These are phyloP conservation scores for Paecilomyces sp. DNA, from an alignment of 2,329 filamentous ascomycete genomes.

Conservation along the genomic window DNA sequence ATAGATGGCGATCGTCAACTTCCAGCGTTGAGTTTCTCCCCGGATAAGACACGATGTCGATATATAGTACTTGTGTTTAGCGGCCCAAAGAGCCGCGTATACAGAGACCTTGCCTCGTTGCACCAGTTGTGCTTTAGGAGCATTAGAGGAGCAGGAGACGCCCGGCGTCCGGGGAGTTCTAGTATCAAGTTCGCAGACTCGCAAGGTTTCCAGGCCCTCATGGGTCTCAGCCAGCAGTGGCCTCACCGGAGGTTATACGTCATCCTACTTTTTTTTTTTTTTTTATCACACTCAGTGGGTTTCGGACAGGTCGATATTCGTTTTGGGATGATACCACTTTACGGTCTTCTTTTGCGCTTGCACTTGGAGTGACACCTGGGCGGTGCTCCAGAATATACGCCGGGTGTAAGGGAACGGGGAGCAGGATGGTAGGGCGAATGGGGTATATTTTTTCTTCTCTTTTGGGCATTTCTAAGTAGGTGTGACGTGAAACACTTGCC, in stretches of 20 bases:
- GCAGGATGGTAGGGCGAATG: not conserved
- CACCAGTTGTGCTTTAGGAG: not conserved
- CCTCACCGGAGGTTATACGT: not conserved
- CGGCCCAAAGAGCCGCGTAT: not conserved
- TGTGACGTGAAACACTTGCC: not conserved
- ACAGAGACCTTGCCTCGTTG: not conserved
- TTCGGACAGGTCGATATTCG: not conserved
- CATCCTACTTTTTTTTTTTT: not conserved
- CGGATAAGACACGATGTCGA: not conserved
- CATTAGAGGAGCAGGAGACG: not conserved
- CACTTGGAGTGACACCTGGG: not conserved
- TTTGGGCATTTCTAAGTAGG: not conserved
- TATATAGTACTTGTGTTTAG: not conserved
- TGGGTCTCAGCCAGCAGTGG: not conserved
- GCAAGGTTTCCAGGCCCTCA: not conserved
- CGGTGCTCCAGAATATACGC: not conserved
- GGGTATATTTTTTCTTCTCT: not conserved
- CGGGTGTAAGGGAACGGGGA: not conserved
- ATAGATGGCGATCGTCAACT: conserved; percentile 32
- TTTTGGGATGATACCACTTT: not conserved
- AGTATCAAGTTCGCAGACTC: not conserved
- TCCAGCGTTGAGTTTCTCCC: conserved; percentile 1
- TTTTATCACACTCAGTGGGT: not conserved
- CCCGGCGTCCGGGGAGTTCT: not conserved
- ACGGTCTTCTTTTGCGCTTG: not conserved